Evolutionary conservation across 441 rosid genomes (phyloP).

Genomic region (Croton laevigatus): DNA sequence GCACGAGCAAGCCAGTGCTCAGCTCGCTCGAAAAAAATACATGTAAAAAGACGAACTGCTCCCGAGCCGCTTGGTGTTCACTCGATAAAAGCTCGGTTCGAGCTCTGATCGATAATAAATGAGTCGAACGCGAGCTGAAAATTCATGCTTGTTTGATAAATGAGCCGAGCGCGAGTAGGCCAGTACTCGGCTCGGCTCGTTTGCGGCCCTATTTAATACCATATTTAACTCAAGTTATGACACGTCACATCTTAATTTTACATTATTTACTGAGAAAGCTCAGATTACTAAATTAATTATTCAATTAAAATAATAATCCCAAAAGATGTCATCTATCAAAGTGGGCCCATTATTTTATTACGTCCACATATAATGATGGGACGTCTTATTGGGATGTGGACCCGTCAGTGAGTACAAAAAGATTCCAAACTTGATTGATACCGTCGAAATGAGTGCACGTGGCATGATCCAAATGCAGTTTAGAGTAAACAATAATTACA

Average conservation of each 20-base stretch:
- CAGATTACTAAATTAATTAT: not conserved
- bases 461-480: slow-evolving; percentile 7
- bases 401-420: slow-evolving; percentile 25
- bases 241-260: not conserved
- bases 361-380: slow-evolving; percentile 30
- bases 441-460: slow-evolving; percentile 17
- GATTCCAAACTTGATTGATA: slow-evolving; percentile 23
- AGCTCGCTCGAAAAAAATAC: no score
- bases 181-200: no score
- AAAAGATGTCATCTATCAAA: slow-evolving; percentile 11
- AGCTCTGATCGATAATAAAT: no score
- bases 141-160: no score
- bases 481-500: slow-evolving; percentile 22
- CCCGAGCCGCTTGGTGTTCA: no score
- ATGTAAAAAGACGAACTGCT: no score
- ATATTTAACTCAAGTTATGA: no score
- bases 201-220: no score
- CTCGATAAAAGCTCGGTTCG: no score
- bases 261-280: not conserved
- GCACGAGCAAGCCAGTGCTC: no score
- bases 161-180: no score
- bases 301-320: not conserved
- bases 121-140: no score
- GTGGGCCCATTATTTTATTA: slow-evolving; percentile 15
- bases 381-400: slow-evolving; percentile 19